These are phyloP conservation scores for Metarhizium album DNA, from an alignment of 2,329 filamentous ascomycete species.

Conservation along the genomic window DNA sequence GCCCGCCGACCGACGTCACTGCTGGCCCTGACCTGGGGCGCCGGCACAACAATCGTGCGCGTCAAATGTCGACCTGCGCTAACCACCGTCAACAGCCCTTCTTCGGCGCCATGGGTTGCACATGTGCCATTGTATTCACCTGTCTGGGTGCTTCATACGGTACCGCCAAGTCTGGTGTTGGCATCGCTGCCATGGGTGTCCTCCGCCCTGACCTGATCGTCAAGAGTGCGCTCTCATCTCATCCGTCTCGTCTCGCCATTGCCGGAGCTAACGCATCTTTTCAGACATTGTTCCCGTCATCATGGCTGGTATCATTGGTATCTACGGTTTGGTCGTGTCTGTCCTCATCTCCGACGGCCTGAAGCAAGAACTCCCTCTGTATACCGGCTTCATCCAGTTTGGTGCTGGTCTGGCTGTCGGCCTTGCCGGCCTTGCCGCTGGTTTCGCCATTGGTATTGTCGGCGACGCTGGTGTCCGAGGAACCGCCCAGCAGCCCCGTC, in stretches of 20 bases:
- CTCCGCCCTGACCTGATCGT: slow-evolving; percentile 96
- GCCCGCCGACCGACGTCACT: slow-evolving; percentile 21
- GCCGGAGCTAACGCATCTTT: slow-evolving; percentile 10
- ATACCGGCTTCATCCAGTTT: slow-evolving; percentile 77
- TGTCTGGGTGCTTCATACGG: slow-evolving; percentile 95
- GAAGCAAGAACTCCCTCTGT: slow-evolving; percentile 60
- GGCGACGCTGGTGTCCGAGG: slow-evolving; percentile 83
- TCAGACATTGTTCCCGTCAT: slow-evolving; percentile 98
- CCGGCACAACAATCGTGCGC: slow-evolving; percentile 11
- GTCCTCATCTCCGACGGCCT: slow-evolving; percentile 77
- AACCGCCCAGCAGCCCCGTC: slow-evolving; percentile 71
- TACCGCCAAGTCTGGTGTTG: slow-evolving; percentile 97
- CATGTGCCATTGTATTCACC: slow-evolving; percentile 92
- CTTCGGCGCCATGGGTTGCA: slow-evolving; percentile 97
- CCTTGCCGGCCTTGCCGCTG: slow-evolving; percentile 72
- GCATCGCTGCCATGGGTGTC: slow-evolving; percentile 97
- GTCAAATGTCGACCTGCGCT: slow-evolving; percentile 18
- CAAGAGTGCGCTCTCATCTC: slow-evolving; percentile 64
- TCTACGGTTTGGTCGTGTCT: slow-evolving; percentile 85
- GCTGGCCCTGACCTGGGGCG: slow-evolving; percentile 9
- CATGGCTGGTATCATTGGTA: slow-evolving; percentile 99
- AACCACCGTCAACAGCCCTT: slow-evolving; percentile 51
- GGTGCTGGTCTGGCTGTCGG: slow-evolving; percentile 75
- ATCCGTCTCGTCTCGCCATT: neutral
- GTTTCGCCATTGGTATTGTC: slow-evolving; percentile 79